Evolutionary conservation across 345 rosid genomes (phyloP).

Genomic region (Pelargonium nanum): DNA sequence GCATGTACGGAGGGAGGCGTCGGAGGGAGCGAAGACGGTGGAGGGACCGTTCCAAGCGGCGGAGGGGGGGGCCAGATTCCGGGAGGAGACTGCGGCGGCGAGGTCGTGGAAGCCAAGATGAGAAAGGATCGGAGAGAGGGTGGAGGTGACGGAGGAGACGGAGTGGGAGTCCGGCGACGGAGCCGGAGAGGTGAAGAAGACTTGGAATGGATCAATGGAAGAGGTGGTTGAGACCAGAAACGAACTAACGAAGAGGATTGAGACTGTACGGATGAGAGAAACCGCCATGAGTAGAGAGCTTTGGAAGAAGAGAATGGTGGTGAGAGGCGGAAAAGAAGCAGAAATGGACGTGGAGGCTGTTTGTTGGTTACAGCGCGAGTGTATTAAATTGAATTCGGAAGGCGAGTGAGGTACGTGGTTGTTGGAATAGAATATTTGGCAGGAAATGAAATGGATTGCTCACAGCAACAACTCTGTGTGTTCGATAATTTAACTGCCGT

Average conservation of each 20-base stretch:
- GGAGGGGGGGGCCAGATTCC: conserved; percentile 25
- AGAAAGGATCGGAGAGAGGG: conserved; percentile 40
- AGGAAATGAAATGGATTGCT: conserved; percentile 9
- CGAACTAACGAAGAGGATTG: conserved; percentile 8
- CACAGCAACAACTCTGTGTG: too few species aligned
- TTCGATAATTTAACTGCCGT: too few species aligned
- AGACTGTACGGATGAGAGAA: not conserved
- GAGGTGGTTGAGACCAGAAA: conserved; percentile 6
- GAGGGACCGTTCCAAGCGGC: conserved; percentile 49
- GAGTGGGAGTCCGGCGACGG: conserved; percentile 9
- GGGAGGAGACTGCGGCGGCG: conserved; percentile 40
- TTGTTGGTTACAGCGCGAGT: not conserved
- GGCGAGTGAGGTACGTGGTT: conserved; percentile 14
- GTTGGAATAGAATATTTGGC: conserved; percentile 15
- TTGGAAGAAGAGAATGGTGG: not conserved
- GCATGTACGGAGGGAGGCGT: conserved; percentile 41
- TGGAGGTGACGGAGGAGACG: conserved; percentile 22
- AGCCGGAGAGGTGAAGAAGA: not conserved
- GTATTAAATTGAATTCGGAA: not conserved
- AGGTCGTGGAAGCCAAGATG: conserved; percentile 61
- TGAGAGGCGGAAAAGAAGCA: not conserved
- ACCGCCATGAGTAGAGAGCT: conserved; percentile 17
- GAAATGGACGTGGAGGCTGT: too few species aligned
- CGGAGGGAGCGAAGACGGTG: conserved; percentile 56
- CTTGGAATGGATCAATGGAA: not conserved